Percentiles rank a stretch among this genome's conserved stretches.
phyloP scores from a whole-genome alignment of 73 alveolate species.

The Paramecium octaurelia region DNA sequence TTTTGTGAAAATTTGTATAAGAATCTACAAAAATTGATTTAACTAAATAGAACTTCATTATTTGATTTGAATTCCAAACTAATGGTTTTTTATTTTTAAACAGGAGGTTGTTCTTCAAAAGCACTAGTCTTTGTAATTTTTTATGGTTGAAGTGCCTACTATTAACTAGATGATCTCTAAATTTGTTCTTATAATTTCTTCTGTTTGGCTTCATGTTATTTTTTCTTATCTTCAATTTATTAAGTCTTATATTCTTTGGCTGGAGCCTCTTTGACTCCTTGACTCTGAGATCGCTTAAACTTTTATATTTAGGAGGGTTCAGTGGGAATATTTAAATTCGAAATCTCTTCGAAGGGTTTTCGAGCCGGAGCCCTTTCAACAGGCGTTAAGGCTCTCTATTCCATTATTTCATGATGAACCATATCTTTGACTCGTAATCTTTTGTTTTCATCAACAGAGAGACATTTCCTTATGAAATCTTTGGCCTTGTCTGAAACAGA shows the following conservation, averaged over 20 bases:
- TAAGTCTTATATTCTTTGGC: neutral
- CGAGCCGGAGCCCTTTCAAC: slow-evolving; percentile 29
- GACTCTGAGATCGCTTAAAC: slow-evolving; percentile 19
- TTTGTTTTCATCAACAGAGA: slow-evolving; percentile 11
- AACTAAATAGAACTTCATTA: slow-evolving; percentile 37
- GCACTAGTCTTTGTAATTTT: slow-evolving; percentile 22
- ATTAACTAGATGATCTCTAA: slow-evolving; percentile 28
- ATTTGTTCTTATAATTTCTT: slow-evolving; percentile 9
- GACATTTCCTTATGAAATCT: slow-evolving; percentile 11
- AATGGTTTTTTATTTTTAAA: neutral
- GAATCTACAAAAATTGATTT: slow-evolving; percentile 44
- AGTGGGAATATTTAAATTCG: neutral
- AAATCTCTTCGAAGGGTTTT: slow-evolving; percentile 8
- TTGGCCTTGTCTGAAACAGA: neutral
- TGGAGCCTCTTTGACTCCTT: slow-evolving; percentile 28
- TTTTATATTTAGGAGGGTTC: neutral
- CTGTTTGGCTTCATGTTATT: neutral
- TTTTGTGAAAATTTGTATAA: slow-evolving; percentile 33
- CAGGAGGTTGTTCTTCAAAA: neutral
- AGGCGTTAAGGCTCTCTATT: neutral
- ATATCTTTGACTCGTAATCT: slow-evolving; percentile 10
- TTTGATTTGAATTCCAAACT: slow-evolving; percentile 10
- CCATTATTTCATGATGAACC: neutral
- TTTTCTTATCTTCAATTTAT: neutral
- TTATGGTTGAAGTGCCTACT: neutral